Conservation (phyloP, 208 protist species). For the Trypanosomatidae sp. region DNA sequence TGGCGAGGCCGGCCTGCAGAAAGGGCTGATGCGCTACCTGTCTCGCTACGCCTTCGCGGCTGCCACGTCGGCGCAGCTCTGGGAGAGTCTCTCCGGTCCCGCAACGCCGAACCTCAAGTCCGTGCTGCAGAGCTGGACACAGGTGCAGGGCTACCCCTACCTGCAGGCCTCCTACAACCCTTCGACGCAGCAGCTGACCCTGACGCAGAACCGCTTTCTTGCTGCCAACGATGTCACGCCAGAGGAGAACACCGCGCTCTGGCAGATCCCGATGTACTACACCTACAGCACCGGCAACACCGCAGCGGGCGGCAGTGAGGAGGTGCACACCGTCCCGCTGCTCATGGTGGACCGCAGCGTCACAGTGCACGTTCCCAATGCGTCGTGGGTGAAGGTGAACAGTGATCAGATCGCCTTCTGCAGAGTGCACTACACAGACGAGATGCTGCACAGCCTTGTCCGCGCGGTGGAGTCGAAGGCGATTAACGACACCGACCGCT, state of each 20-base stretch:
- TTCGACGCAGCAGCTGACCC: constrained; percentile 8
- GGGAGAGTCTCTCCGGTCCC: constrained; percentile 70
- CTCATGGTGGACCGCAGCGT: constrained; percentile 21
- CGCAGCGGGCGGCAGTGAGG: too few relatives aligned
- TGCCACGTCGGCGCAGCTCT: constrained; percentile 84
- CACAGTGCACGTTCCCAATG: constrained; percentile 11
- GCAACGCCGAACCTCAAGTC: constrained; percentile 49
- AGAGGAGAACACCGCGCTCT: constrained; percentile 52
- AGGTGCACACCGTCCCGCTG: constrained; percentile 8
- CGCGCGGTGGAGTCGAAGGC: constrained; percentile 35
- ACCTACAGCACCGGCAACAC: constrained; percentile 19
- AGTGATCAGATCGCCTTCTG: constrained; percentile 73
- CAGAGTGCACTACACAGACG: constrained; percentile 62
- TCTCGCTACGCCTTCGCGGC: constrained; percentile 68
- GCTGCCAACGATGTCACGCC: constrained; percentile 27
- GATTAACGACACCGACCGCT: constrained; percentile 63
- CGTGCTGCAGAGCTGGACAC: constrained; percentile 73
- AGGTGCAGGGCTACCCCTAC: constrained; percentile 75
- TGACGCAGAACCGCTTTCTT: constrained; percentile 52
- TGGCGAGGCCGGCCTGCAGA: constrained; percentile 78
- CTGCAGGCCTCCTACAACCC: constrained; percentile 28
- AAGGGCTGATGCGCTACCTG: constrained; percentile 79
- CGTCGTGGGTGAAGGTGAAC: constrained; percentile 74
- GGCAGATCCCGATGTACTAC: constrained; percentile 62
- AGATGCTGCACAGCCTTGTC: constrained; percentile 44